Percentiles rank a stretch among this genome's conserved stretches.
phyloP scores from a whole-genome alignment of 2,329 filamentous ascomycete species.

The Aspergillus caelatus region DNA sequence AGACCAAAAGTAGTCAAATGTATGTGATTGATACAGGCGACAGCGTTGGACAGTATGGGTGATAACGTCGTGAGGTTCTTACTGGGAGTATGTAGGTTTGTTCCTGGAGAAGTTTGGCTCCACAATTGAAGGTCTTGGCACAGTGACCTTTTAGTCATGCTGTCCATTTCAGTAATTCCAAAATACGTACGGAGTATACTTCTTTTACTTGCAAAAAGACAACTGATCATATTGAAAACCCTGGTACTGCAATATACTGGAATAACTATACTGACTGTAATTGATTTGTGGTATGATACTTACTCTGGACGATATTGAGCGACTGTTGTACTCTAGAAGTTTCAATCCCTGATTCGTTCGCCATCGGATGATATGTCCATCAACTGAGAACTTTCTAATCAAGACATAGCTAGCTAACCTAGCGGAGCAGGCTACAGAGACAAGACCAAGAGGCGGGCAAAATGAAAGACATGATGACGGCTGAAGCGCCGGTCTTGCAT shows the following conservation, averaged over 20 bases:
- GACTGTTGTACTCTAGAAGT: no score
- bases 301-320: no score
- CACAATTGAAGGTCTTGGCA: conserved; percentile 3
- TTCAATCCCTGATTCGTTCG: no score
- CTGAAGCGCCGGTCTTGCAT: not conserved
- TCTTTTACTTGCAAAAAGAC: no score
- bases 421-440: not conserved
- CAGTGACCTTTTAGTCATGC: not conserved
- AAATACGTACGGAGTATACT: not conserved
- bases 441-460: not conserved
- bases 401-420: not conserved
- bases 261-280: no score
- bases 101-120: conserved; percentile 5
- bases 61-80: not conserved
- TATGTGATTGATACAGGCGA: not conserved
- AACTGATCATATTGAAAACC: no score
- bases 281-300: no score
- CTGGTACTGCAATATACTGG: no score
- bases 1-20: not conserved
- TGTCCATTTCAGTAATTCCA: not conserved
- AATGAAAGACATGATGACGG: not conserved
- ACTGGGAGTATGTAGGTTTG: not conserved
- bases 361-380: no score
- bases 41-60: conserved; percentile 9
- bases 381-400: not conserved